Evolutionary conservation across 1,284 basidiomycete species (phyloP).

Genomic region (Sphaerobolus stellatus): DNA sequence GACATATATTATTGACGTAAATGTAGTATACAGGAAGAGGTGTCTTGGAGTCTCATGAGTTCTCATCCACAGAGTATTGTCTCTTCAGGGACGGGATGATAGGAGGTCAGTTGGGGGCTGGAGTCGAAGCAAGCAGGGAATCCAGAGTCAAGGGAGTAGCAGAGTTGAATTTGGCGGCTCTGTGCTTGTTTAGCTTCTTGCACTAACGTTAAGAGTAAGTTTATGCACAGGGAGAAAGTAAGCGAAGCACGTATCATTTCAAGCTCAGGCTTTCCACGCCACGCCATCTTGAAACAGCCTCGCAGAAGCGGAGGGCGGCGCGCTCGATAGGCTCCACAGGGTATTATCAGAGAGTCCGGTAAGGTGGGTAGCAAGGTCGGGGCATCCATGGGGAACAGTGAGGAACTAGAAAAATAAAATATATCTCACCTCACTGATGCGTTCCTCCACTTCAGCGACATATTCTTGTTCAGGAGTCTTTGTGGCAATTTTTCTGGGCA

Average conservation of each 20-base stretch:
- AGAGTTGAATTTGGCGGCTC: conserved; percentile 29
- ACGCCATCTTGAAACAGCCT: conserved; percentile 74
- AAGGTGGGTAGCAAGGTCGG: conserved; percentile 75
- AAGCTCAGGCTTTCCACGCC: conserved; percentile 76
- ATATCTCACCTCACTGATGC: conserved; percentile 58
- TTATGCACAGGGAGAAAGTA: conserved; percentile 1
- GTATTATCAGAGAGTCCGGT: conserved; percentile 77
- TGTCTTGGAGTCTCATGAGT: conserved; percentile 25
- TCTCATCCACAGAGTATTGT: conserved; percentile 28
- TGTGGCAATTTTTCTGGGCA: conserved; percentile 2
- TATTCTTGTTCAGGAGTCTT: conserved; percentile 62
- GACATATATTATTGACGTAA: too few species aligned
- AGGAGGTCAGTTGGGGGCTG: conserved; percentile 23
- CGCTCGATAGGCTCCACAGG: conserved; percentile 77
- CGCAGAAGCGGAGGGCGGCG: conserved; percentile 72
- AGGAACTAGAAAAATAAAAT: conserved; percentile 54
- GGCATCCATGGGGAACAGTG: conserved; percentile 64
- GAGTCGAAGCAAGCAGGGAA: conserved; percentile 58
- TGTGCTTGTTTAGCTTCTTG: conserved; percentile 46
- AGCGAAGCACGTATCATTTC: conserved; percentile 57
- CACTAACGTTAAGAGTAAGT: conserved; percentile 40
- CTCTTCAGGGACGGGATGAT: conserved; percentile 32
- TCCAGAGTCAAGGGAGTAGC: conserved; percentile 53
- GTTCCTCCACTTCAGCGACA: conserved; percentile 62
- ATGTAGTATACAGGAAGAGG: too few species aligned